phyloP scores from a whole-genome alignment of 352 stramenopile genomes.

The Pelagophyceae sp. region DNA sequence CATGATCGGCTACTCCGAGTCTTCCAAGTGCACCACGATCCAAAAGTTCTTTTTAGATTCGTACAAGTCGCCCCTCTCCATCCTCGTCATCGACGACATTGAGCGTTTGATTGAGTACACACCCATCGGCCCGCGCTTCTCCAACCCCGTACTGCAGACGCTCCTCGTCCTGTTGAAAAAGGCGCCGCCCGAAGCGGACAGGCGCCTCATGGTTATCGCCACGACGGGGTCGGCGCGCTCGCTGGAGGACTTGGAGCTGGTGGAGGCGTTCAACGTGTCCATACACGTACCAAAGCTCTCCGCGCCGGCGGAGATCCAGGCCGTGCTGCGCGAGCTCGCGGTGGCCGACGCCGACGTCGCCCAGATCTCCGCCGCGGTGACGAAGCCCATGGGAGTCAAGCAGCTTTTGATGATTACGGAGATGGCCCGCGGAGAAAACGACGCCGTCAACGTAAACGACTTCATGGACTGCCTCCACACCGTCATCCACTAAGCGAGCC shows the following conservation, averaged over 20 bases:
- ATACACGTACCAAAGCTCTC: conserved; percentile 80
- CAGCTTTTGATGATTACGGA: conserved; percentile 90
- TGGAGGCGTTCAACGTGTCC: conserved; percentile 83
- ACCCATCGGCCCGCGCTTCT: conserved; percentile 88
- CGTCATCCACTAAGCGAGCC: conserved; percentile 30
- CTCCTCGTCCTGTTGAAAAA: conserved; percentile 97
- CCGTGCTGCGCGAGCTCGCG: conserved; percentile 62
- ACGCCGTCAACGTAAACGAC: conserved; percentile 49
- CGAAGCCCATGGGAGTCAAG: conserved; percentile 93
- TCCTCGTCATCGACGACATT: conserved; percentile 99
- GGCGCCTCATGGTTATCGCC: conserved; percentile 85
- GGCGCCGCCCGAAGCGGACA: conserved; percentile 76
- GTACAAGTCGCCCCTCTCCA: conserved; percentile 91
- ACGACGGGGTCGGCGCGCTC: conserved; percentile 78
- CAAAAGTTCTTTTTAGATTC: conserved; percentile 87
- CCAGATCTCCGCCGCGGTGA: conserved; percentile 56
- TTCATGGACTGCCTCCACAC: conserved; percentile 64
- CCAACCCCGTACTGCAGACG: conserved; percentile 94
- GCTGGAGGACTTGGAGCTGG: conserved; percentile 81
- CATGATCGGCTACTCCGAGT: conserved; percentile 89
- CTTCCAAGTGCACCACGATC: conserved; percentile 82
- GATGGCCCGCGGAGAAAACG: conserved; percentile 85
- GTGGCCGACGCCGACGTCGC: conserved; percentile 50
- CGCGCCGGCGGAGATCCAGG: conserved; percentile 71
- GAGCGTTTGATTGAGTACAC: conserved; percentile 97